Evolutionary conservation across 257 asterid species (phyloP), one percentile per base, ranked within the genome.

Genomic region (Solanum medicagineum): DNA sequence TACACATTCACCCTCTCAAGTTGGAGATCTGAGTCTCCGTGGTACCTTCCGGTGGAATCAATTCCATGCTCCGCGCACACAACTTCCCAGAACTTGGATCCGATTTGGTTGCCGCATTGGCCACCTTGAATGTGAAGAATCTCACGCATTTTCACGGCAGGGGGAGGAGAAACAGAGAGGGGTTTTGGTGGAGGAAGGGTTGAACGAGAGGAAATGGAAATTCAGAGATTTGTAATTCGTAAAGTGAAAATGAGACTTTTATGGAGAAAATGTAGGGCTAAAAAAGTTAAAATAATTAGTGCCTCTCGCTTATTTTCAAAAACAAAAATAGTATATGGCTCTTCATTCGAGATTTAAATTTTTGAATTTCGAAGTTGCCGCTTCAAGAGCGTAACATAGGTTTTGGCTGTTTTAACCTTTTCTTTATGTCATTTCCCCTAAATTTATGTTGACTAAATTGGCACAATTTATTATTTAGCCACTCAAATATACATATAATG

Each of bases 81-180:
- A 60, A 90, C 91, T 86, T 90, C 93, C 93, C 93, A 90, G 83
- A 90, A 90, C 84, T 90, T 90, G 85, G 92, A 84, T n/a, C 93
- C 92, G 24, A 88, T 90, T 71, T 90, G 93, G 91, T 91, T 91
- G 45, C 93, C 93, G 55, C 92, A 91, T 85, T 91, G 93, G 81
- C 93, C 93, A 12, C 91, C 92, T 36, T 91, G 93, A 51, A 91
- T 91, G 68, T 91, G 93, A 66, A 91, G 91, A 36, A 91, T 91
- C 70, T 91, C 93, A n/a, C 93, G 85, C 93, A 89, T 90, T 79
- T 88, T 84, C 16, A 32, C 60, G 11, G 71, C 22, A 9, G 77
- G 2, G 56, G 29, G 32, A 4, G 13, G 65, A 44, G 47, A 32
- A 22, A 15, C 1, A 16, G 57, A 69, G 80, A 42, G 42, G 66